Conservation (phyloP, 2,329 filamentous ascomycete genomes). For the Paracoccidioides brasiliensis region DNA sequence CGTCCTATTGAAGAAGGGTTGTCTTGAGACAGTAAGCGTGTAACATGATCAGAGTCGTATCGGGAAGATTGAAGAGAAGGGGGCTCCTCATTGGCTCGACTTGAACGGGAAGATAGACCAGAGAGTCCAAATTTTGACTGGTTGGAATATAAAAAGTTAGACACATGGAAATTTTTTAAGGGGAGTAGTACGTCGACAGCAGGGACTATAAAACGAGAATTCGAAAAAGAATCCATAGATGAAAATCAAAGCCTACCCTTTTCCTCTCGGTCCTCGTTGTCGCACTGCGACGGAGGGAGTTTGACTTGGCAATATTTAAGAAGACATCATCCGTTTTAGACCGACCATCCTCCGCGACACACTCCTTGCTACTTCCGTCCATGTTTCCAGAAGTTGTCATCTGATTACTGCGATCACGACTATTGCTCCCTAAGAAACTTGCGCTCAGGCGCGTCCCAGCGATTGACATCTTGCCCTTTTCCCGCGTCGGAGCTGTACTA, state of each 20-base stretch:
- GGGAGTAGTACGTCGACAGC: too few relatives aligned
- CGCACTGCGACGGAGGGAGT: slow-evolving; percentile 26
- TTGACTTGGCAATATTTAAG: slow-evolving; percentile 34
- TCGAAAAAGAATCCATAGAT: background rate
- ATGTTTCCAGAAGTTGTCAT: background rate
- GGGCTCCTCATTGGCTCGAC: slow-evolving; percentile 21
- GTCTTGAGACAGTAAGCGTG: slow-evolving; percentile 24
- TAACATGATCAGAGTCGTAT: slow-evolving; percentile 19
- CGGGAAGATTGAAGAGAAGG: slow-evolving; percentile 25
- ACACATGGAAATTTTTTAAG: slow-evolving; percentile 13
- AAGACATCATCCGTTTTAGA: slow-evolving; percentile 34
- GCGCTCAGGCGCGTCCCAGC: slow-evolving; percentile 12
- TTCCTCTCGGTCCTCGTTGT: slow-evolving; percentile 25
- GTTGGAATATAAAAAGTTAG: slow-evolving; percentile 3
- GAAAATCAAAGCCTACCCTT: slow-evolving; percentile 6
- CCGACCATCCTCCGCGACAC: slow-evolving; percentile 25
- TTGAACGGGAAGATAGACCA: slow-evolving; percentile 23
- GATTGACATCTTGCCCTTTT: slow-evolving; percentile 1
- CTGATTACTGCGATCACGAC: background rate
- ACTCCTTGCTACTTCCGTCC: slow-evolving; percentile 17
- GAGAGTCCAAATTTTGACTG: slow-evolving; percentile 22
- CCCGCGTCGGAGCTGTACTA: background rate
- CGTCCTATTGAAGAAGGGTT: slow-evolving; percentile 20
- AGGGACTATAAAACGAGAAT: background rate
- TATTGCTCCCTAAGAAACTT: slow-evolving; percentile 14